Base-by-base conservation (phyloP, 2,329 filamentous ascomycete species). In the Penicillium sp. region DNA sequence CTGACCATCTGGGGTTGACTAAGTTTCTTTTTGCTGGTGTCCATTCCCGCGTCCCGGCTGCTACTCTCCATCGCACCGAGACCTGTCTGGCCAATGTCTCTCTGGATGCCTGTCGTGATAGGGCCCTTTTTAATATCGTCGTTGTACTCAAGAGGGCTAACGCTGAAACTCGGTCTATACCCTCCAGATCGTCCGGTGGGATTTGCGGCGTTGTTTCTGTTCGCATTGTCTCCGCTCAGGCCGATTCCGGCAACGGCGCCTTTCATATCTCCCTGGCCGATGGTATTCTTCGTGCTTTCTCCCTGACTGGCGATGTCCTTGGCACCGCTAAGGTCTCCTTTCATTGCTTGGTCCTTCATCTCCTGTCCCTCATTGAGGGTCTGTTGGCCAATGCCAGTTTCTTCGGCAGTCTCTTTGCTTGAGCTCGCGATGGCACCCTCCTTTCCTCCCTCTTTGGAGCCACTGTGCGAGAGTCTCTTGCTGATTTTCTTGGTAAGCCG, bases 71-170 rank as follows among this genome's bases (percentile, higher is more conserved):
- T 56, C 28, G 57, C 57, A 10, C 57, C 55, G 2, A 52, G 16
- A 33, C 51, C 54, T 6, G 52, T 26, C 22, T 37, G 54, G 13
- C 57, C 60, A 6, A 46, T 56, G 38, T 62, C 46, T 54, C 62
- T 55, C 38, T 61, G 65, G 13, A 55, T 55, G 11, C 63, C 58
- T 11, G 58, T 57, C 13, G 62, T 64, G 25, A 68, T 66, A 14
- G 67, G 68, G 3, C 68, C 68, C 22, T 56, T 68, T 37, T 55
- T 59, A 26, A 70, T 70, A 49, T 70, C 68, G n/a, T 62, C 49
- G 16, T 69, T 69, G 26, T 42, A 49, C 26, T 59, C 54, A n/a
- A 38, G 35, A 5, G 45, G 30, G n/a, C 60, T 52, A 16, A 25
- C 22, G n/a, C 33, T 57, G 13, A 62, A 35, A 26, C 60, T 62